Percentiles rank a stretch among this genome's conserved stretches.
Conservation (phyloP, 768 basidiomycete genomes). For the Mycena filopes region DNA sequence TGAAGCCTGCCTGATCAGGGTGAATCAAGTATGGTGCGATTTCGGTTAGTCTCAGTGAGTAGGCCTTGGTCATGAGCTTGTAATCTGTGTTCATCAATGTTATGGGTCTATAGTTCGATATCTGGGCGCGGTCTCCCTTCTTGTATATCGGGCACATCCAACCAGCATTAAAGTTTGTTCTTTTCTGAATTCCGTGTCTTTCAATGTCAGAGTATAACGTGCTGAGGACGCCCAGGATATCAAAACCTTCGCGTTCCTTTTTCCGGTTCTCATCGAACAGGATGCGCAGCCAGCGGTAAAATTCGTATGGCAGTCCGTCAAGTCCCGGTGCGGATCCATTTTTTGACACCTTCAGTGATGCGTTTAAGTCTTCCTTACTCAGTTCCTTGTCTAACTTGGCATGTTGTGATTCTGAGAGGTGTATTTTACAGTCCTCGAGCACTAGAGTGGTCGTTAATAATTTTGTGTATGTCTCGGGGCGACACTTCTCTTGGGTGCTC, state of each 20-base stretch:
- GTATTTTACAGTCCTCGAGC: background rate
- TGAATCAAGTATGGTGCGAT: background rate
- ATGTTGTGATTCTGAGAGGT: background rate
- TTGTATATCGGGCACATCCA: conserved; percentile 10
- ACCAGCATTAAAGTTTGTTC: background rate
- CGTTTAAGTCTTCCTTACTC: background rate
- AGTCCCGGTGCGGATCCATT: background rate
- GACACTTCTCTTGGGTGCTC: background rate
- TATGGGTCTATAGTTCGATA: background rate
- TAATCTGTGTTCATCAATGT: background rate
- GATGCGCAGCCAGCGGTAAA: background rate
- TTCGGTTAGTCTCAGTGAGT: background rate
- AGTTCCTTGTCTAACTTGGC: background rate
- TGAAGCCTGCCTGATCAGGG: background rate
- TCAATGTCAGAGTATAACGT: background rate
- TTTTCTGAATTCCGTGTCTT: background rate
- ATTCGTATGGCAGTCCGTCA: background rate
- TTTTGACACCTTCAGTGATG: background rate
- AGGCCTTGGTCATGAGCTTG: background rate
- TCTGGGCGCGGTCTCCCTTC: background rate
- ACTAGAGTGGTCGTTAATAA: background rate
- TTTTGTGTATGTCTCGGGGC: background rate
- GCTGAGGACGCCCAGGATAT: background rate
- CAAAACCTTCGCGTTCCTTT: background rate
- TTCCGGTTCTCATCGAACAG: background rate